These are phyloP conservation scores for Cadophora luteo-olivacea DNA, from an alignment of 2,329 filamentous ascomycete species.

Conservation along the genomic window DNA sequence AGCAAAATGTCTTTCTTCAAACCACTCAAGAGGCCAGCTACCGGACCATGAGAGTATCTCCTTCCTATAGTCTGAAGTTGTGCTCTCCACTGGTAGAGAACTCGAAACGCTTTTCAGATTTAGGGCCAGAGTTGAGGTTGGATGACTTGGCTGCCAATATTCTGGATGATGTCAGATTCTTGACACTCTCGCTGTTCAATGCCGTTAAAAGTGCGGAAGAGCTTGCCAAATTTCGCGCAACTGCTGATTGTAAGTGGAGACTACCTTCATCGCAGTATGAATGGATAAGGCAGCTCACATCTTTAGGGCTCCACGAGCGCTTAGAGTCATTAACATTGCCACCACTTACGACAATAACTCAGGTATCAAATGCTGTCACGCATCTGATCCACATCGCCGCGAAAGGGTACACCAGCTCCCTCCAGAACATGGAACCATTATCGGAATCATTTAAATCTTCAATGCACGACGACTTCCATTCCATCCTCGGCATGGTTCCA, in stretches of 20 bases:
- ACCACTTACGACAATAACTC: neutral
- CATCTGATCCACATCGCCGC: neutral
- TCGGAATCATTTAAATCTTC: neutral
- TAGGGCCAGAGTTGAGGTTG: neutral
- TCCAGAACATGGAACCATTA: neutral
- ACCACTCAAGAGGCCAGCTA: neutral
- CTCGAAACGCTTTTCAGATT: neutral
- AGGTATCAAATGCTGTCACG: neutral
- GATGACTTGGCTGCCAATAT: neutral
- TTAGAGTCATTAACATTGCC: neutral
- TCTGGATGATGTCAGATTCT: constrained; percentile 8
- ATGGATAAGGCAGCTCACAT: neutral
- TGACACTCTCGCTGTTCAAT: constrained; percentile 1
- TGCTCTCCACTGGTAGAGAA: neutral
- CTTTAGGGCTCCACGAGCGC: neutral
- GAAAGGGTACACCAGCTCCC: neutral
- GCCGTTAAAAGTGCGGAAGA: neutral
- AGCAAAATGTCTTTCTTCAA: neutral
- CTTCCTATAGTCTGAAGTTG: neutral
- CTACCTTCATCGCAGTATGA: neutral
- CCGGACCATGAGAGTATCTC: neutral
- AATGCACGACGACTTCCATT: neutral
- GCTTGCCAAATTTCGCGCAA: neutral
- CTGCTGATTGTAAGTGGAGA: neutral
- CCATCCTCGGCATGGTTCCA: neutral